These are phyloP conservation scores for Fusarium veterinarium DNA, from an alignment of 2,329 filamentous ascomycete species.

Conservation along the genomic window DNA sequence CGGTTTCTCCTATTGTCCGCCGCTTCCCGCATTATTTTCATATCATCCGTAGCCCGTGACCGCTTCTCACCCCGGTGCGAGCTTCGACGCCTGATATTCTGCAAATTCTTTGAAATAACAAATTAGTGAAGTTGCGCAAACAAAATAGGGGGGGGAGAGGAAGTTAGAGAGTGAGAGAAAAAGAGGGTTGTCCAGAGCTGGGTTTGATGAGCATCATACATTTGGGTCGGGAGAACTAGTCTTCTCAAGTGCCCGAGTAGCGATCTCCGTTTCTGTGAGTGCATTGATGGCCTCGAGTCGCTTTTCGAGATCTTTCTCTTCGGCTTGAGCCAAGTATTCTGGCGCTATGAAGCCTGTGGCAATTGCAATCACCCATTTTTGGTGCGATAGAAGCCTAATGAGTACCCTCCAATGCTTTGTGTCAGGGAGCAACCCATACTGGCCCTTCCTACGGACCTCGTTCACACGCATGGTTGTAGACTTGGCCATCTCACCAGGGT, in stretches of 20 bases:
- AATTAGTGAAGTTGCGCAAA: slow-evolving; percentile 21
- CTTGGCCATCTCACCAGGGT: slow-evolving; percentile 17
- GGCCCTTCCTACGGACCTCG: slow-evolving; percentile 37
- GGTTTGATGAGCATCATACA: slow-evolving; percentile 44
- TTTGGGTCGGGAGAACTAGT: slow-evolving; percentile 44
- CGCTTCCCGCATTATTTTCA: slow-evolving; percentile 50
- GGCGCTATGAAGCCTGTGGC: slow-evolving; percentile 43
- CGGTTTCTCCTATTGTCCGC: slow-evolving; percentile 46
- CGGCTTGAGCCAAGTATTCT: slow-evolving; percentile 45
- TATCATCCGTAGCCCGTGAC: slow-evolving; percentile 44
- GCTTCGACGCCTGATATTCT: slow-evolving; percentile 45
- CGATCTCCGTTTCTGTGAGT: slow-evolving; percentile 44
- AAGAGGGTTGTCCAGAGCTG: not conserved
- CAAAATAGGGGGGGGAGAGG: not conserved
- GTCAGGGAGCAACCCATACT: slow-evolving; percentile 48
- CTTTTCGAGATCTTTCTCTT: slow-evolving; percentile 41
- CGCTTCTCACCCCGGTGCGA: slow-evolving; percentile 15
- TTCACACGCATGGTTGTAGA: slow-evolving; percentile 44
- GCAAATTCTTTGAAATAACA: slow-evolving; percentile 46
- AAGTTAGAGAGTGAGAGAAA: not conserved
- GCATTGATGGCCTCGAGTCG: slow-evolving; percentile 43
- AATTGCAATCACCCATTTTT: slow-evolving; percentile 49
- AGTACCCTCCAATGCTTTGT: slow-evolving; percentile 52
- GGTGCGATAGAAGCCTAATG: slow-evolving; percentile 37
- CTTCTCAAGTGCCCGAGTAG: slow-evolving; percentile 33